Base-by-base conservation (phyloP, 148 eudicot genomes). In the Rhododendron mucronatum region DNA sequence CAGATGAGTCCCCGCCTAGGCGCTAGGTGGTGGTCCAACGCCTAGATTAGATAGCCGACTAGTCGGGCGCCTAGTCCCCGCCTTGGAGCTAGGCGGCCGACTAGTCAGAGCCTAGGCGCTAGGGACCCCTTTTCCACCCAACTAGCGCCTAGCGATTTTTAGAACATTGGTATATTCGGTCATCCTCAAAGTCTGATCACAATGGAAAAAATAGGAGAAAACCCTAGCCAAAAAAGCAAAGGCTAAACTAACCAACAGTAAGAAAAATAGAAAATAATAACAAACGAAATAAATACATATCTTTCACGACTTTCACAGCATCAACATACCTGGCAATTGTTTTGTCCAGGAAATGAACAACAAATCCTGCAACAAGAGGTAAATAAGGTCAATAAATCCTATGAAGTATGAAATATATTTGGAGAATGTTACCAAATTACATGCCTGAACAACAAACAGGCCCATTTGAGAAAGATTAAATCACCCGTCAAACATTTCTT, bases 301-400 rank as follows among this genome's bases (percentile, higher is more conserved):
- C 61, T 55, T 16, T 55, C 16, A 41, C 44, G 41, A 39, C 41
- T 39, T 39, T 39, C 0, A 15, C 4, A 65, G 30, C 26, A 65
- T 10, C 30, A 20, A 63, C 51, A 63, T 88, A 93, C 93, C 93
- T 93, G 87, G 92, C 95, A 84, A 93, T 87, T 57, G 91, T 81
- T 88, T 93, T 93, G 90, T 93, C 95, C 59, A 93, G 89, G 57
- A 89, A 37, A 88, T 93, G 93, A 67, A 89, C 90, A 82, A 91
- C 92, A 73, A 90, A 90, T 87, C 88, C 95, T 93, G 95, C 92
- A 84, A 39, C 74, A 50, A 84, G 59, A 87, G 48, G 53, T n/a
- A 87, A 44, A 21, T 7, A 85, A 77, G 41, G 37, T 37, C 23
- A 59, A 55, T 30, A 10, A 21, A 28, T 11, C 48, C 3, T 28